Evolutionary conservation across 2,329 filamentous ascomycete species (phyloP).

Genomic region (Arthrobotrys musiformis): DNA sequence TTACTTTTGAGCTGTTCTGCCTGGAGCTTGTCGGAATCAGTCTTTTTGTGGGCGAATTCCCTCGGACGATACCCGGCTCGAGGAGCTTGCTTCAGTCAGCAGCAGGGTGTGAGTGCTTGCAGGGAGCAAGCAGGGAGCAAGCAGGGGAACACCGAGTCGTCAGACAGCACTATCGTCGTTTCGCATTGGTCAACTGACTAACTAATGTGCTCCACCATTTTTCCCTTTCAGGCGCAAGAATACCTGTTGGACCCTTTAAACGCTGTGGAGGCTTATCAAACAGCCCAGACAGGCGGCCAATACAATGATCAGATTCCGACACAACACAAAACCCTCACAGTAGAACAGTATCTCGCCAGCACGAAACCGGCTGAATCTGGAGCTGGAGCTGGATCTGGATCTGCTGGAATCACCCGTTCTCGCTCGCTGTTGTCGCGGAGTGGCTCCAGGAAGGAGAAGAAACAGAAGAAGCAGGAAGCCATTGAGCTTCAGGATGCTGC

Average conservation of each 20-base stretch:
- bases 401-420: slow-evolving; percentile 16
- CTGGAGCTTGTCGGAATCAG: neutral
- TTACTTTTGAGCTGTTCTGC: slow-evolving; percentile 7
- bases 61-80: slow-evolving; percentile 47
- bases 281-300: slow-evolving; percentile 53
- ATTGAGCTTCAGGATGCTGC: slow-evolving; percentile 14
- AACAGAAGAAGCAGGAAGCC: slow-evolving; percentile 1
- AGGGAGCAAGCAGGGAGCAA: slow-evolving; percentile 5
- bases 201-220: slow-evolving; percentile 33
- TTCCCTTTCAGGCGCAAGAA: slow-evolving; percentile 53
- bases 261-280: slow-evolving; percentile 55
- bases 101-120: neutral
- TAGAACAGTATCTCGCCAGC: slow-evolving; percentile 22
- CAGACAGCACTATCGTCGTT: slow-evolving; percentile 10
- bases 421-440: slow-evolving; percentile 36
- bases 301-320: slow-evolving; percentile 53
- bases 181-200: slow-evolving; percentile 42
- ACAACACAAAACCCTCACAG: slow-evolving; percentile 50
- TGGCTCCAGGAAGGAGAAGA: slow-evolving; percentile 35
- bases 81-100: slow-evolving; percentile 28
- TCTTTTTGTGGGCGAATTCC: slow-evolving; percentile 29
- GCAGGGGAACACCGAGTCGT: slow-evolving; percentile 15
- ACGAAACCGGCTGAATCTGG: neutral
- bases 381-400: neutral
- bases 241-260: slow-evolving; percentile 55